These are phyloP conservation scores for Pythium angustatum DNA, from an alignment of 352 stramenopile genomes.

Conservation along the genomic window DNA sequence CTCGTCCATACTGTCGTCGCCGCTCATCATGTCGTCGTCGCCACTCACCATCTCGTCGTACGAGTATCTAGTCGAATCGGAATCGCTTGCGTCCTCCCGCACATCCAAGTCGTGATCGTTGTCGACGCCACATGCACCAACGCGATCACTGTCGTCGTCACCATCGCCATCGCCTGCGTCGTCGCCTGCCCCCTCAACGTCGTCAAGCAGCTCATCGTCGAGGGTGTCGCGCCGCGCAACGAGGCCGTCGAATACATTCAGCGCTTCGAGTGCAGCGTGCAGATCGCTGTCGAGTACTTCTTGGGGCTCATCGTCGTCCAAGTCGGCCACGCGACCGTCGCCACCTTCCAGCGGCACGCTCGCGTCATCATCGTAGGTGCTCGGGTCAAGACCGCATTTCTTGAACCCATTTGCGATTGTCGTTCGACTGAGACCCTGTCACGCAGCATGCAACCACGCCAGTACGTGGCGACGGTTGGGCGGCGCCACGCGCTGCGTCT, in stretches of 20 bases:
- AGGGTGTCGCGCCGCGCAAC: slow-evolving; percentile 1
- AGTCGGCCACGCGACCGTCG: too few relatives aligned
- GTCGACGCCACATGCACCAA: slow-evolving; percentile 5
- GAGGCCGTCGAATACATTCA: neutral
- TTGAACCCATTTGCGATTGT: slow-evolving; percentile 1
- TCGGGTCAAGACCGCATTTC: neutral
- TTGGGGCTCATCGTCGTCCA: too few relatives aligned
- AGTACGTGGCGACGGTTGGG: neutral
- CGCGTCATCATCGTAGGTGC: neutral
- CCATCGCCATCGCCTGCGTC: too few relatives aligned
- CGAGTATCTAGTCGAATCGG: too few relatives aligned
- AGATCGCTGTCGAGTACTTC: too few relatives aligned
- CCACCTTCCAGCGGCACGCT: too few relatives aligned
- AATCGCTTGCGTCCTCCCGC: too few relatives aligned
- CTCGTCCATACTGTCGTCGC: neutral
- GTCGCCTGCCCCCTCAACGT: too few relatives aligned
- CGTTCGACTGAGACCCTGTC: neutral
- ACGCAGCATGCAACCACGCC: neutral
- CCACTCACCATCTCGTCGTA: too few relatives aligned
- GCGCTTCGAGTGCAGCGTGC: neutral
- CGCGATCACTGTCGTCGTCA: slow-evolving; percentile 6
- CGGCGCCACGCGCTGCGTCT: neutral
- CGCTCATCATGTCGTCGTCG: slow-evolving; percentile 7
- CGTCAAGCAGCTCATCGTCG: neutral
- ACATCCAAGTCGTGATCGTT: neutral